Base-by-base conservation (phyloP, 768 basidiomycete species). In the Trametes maxima region DNA sequence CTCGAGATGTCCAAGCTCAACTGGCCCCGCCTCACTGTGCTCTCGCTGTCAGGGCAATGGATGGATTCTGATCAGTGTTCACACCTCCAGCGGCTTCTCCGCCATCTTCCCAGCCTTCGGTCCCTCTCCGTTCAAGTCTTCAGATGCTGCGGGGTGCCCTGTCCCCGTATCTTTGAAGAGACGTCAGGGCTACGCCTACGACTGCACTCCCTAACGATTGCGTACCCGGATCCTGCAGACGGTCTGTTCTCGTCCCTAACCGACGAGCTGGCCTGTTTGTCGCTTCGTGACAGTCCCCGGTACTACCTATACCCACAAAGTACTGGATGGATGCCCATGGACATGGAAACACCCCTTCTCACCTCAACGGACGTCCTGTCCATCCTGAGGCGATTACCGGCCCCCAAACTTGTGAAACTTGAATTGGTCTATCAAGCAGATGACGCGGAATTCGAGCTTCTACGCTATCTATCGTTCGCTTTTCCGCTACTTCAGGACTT, bases 171-270 rank as follows among this genome's bases (percentile, higher is more conserved):
- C 28, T 33, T 33, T 33, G 4, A 33, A 33, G 28, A 33, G 8
- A 33, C 28, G 28, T 8, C 28, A 33, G 28, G 28, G 8, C 28
- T 8, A 33, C 28, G 28, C 28, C 28, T 33, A 33, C 47, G 28
- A 3, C 55, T 48, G 22, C 48, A 40, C 2, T 51, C 57, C 11
- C 50, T 59, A 13, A 52, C 35, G 14, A 14, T 52, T 21, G 40
- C 50, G 7, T 45, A 59, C 24, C 57, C 57, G 2, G n/a, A 45
- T 14, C 57, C 57, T 5, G 33, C 44, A 13, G 57, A 59, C 35
- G n/a, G n/a, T 8, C 44, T 59, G 4, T 59, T 59, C 25, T 44
- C 49, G 10, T n/a, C 16, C 11, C 6, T 50, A 14, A 16, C 7
- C 1, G 17, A 21, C 5, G 13, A 16, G 3, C 43, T 59, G 40